Evolutionary conservation across 345 rosid genomes (phyloP), one percentile per base, ranked within the genome.

Genomic region (Sonneratia alba): DNA sequence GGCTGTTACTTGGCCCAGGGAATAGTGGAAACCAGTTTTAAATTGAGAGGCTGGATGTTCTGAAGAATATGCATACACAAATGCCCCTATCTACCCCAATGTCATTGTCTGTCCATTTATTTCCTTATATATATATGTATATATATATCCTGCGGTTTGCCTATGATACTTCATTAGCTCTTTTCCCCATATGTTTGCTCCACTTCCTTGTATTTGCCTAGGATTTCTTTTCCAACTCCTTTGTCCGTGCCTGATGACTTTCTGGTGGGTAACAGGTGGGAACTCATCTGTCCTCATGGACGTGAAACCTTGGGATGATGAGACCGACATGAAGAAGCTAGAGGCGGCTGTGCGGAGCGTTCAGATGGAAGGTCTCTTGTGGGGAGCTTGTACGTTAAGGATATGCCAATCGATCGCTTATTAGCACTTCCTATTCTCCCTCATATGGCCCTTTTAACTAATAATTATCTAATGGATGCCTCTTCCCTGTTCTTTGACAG

Each of bases 241-340:
- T 22, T 22, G 18, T 9, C 27, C 24, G 55, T 42, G 45, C 45
- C 32, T 42, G 10, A 42, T 42, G 10, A 42, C 45, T 42, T 42
- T 42, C 45, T 42, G 6, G 10, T 42, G 45, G 32, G 1, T 4
- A 42, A 42, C 45, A 42, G 45, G 45, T 42, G 45, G 6, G 37
- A 90, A 94, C 74, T 91, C 98, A 22, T 94, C 97, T 4, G 85
- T 94, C 42, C 95, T 94, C 27, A 16, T 94, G 93, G 98, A 90
- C 70, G 85, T 94, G 47, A 91, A 94, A 74, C 97, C 98, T 68
- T 94, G 97, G 96, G 98, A 94, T 77, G 98, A 94, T 73, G 98
- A 94, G 82, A 94, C 97, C 7, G 98, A 94, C 89, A 88, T 94
- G 98, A 90, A 86, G 88, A 90, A 90, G 78, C 78, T 94, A 66